Percentiles rank a stretch among this genome's conserved stretches.
These are phyloP conservation scores for Thecamonas trahens DNA, from an alignment of 78 protist species.

Conservation along the genomic window DNA sequence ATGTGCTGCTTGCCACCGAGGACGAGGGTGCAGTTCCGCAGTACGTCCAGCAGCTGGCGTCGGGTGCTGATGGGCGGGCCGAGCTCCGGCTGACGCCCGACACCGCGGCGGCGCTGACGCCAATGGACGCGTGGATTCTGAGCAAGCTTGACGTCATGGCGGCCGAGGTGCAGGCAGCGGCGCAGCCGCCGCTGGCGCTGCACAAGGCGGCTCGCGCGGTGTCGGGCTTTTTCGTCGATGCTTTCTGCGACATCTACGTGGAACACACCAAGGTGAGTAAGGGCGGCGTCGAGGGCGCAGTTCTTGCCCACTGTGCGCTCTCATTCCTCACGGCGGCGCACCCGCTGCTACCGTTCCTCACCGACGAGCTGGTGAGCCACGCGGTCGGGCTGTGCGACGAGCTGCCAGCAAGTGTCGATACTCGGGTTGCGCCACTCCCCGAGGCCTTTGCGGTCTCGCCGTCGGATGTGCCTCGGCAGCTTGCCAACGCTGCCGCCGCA, in stretches of 20 bases:
- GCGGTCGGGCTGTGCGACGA: not conserved
- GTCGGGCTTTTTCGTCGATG: constrained; percentile 44
- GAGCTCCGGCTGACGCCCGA: not conserved
- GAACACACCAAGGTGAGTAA: constrained; percentile 7
- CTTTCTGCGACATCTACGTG: constrained; percentile 59
- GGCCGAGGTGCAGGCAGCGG: not conserved
- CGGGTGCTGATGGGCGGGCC: not conserved
- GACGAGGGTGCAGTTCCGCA: no score
- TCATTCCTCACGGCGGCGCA: constrained; percentile 32
- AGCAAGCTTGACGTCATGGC: constrained; percentile 16
- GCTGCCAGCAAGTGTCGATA: not conserved
- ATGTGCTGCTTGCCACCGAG: not conserved
- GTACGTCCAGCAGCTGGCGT: no score
- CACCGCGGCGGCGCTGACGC: not conserved
- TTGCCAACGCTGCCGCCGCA: no score
- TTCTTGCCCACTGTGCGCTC: not conserved
- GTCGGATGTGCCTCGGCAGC: not conserved
- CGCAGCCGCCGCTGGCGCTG: not conserved
- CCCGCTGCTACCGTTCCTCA: constrained; percentile 89
- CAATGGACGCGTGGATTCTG: constrained; percentile 65
- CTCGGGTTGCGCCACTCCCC: not conserved
- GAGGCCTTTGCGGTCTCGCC: not conserved
- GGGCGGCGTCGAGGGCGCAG: not conserved
- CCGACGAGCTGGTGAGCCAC: constrained; percentile 58
- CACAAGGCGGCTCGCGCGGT: not conserved